Conservation (phyloP, 768 basidiomycete genomes). For the Russula olivacea region DNA sequence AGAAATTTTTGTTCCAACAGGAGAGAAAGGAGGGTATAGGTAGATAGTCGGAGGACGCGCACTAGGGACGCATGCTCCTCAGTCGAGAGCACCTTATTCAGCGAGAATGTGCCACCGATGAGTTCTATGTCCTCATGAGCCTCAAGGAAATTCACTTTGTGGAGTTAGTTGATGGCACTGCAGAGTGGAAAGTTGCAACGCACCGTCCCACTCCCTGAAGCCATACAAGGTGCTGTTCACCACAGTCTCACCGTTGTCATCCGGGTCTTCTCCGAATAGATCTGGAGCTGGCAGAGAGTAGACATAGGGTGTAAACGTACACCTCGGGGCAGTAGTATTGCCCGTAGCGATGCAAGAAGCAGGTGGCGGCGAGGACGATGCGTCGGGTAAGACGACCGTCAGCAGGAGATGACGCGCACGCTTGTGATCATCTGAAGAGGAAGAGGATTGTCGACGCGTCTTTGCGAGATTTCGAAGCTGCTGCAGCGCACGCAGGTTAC, state of each 20-base stretch:
- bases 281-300: constrained; percentile 38
- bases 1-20: constrained; percentile 58
- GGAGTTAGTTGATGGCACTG: not conserved
- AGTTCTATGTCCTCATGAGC: constrained; percentile 32
- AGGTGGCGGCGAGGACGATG: constrained; percentile 27
- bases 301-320: constrained; percentile 39
- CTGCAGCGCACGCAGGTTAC: constrained; percentile 25
- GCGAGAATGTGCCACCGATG: constrained; percentile 57
- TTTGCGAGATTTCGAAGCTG: constrained; percentile 30
- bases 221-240: constrained; percentile 42
- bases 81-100: constrained; percentile 42
- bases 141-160: constrained; percentile 14
- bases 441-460: constrained; percentile 28
- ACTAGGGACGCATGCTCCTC: constrained; percentile 41
- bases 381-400: constrained; percentile 36
- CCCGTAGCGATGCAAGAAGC: constrained; percentile 40
- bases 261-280: constrained; percentile 26
- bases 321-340: constrained; percentile 35
- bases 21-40: constrained; percentile 53
- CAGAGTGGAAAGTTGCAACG: constrained; percentile 23
- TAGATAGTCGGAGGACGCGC: constrained; percentile 45
- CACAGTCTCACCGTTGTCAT: constrained; percentile 21
- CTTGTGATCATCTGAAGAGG: constrained; percentile 30
- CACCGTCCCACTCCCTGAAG: constrained; percentile 47
- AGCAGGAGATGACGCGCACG: constrained; percentile 46